Base-by-base conservation (phyloP, 176 grass and related monocot genomes). In the Oryza glumipatula region DNA sequence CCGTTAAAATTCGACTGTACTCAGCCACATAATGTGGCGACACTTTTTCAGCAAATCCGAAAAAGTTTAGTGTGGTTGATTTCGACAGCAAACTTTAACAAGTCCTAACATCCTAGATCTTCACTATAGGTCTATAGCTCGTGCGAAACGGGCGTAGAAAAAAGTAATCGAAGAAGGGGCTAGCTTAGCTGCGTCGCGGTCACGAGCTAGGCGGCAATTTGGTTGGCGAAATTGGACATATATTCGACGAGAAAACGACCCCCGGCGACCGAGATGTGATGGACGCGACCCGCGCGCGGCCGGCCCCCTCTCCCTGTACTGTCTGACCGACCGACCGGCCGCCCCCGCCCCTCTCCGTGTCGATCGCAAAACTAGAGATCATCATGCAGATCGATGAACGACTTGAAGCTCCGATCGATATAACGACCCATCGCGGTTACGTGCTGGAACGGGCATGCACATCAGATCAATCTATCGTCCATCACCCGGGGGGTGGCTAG, bases 241-340 rank as follows among this genome's bases (percentile, higher is more conserved):
- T 56, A 63, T 76, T 47, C 13, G 39, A 70, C 8, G 65, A 8
- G 86, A 70, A 33, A 76, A 70, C 17, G 49, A 46, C 78, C 77
- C 24, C 22, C 38, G 38, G 38, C n/a, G 13, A 5, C 16, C 51
- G 26, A 26, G 26, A 8, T 30, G 30, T 19, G 30, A 76, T 76
- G 52, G 33, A 23, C 21, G 78, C 26, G 72, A 75, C 15, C 51
- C 38, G 35, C 6, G 35, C 33, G 33, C 33, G 33, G 33, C 36
- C 4, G 33, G 3, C 33, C 33, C 33, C 4, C 33, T 39, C 38
- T 39, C 46, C 0, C 35, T 36, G 35, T 36, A 36, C 5, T 76
- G 78, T 87, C 71, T 81, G 19, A 6, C 72, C 78, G 48, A 12
- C 13, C 36, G 36, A 38, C 5, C 36, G 36, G 5, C n/a, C 39